Evolutionary conservation across 495 filamentous ascomycete species (phyloP), one percentile per base, ranked within the genome.

Genomic region (Penicillium chermesinum): DNA sequence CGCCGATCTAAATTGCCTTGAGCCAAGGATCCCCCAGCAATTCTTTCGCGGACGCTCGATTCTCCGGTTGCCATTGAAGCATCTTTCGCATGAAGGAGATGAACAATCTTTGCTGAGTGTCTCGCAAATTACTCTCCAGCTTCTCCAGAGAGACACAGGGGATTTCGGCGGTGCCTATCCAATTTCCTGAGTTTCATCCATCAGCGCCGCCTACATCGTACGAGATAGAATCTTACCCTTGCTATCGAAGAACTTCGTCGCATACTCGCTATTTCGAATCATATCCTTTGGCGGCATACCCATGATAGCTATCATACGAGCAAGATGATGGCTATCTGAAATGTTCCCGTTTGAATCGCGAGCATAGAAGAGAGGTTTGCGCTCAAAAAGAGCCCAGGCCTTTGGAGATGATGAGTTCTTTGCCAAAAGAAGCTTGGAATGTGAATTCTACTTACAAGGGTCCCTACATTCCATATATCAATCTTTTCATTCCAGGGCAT

Each of bases 401-500:
- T n/a, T n/a, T n/a, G n/a, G n/a, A n/a, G n/a, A n/a, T n/a, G n/a
- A n/a, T n/a, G n/a, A n/a, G n/a, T n/a, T n/a, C n/a, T n/a, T n/a
- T n/a, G n/a, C n/a, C n/a, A n/a, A n/a, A n/a, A n/a, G n/a, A n/a
- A n/a, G n/a, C n/a, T n/a, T n/a, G n/a, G n/a, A n/a, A n/a, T n/a
- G n/a, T n/a, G n/a, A n/a, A n/a, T n/a, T n/a, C n/a, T n/a, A n/a
- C 60, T 34, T 61, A 79, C 72, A 50, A 77, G 51, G 21, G 67
- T 62, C 1, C 61, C 74, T 1, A 67, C 13, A 40, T 60, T 64
- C 71, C 68, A 75, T 25, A 72, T 70, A 53, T 74, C 69, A 27
- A 74, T 49, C 30, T 61, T 65, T 18, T 51, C 48, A 55, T 59
- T 46, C 72, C 67, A 76, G 25, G 51, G 46, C 38, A 65, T 65